Percentiles rank a stretch among this genome's conserved stretches.
phyloP scores from a whole-genome alignment of 116 monocot species.

The Phalaenopsis hybrid region DNA sequence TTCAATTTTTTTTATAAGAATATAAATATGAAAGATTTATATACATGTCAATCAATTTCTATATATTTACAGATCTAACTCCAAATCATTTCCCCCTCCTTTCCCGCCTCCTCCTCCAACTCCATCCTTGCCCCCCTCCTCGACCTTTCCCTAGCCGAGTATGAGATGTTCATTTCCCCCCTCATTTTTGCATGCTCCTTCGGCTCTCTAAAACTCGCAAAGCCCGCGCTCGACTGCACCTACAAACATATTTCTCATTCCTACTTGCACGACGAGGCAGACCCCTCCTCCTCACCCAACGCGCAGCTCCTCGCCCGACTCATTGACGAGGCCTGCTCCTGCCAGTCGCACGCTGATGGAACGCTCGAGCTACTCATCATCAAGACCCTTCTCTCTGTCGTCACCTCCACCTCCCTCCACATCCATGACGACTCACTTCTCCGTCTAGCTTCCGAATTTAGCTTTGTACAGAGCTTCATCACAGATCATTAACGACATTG shows the following conservation, averaged over 20 bases:
- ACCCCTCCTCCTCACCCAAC: constrained; percentile 42
- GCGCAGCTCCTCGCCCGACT: constrained; percentile 45
- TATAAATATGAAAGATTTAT: no score
- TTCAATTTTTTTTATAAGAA: no score
- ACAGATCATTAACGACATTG: no score
- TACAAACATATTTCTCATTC: constrained; percentile 68
- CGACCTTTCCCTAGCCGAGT: constrained; percentile 68
- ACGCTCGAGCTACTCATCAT: constrained; percentile 63
- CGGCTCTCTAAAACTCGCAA: constrained; percentile 52
- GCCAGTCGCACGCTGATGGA: constrained; percentile 51
- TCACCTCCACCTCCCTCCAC: constrained; percentile 77
- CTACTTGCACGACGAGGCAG: constrained; percentile 76
- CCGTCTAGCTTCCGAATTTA: constrained; percentile 7
- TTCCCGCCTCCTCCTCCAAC: constrained; percentile 30
- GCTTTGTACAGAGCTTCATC: no score
- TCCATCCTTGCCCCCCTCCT: constrained; percentile 45
- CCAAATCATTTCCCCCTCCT: constrained; percentile 17
- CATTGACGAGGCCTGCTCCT: constrained; percentile 53
- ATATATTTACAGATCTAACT: no score
- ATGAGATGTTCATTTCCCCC: constrained; percentile 59
- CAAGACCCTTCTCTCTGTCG: constrained; percentile 78
- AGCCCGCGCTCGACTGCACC: constrained; percentile 71
- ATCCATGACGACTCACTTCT: constrained; percentile 79
- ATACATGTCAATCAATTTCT: no score
- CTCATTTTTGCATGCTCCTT: constrained; percentile 53